Conservation (phyloP, 441 rosid species). For the Adansonia gregorii region DNA sequence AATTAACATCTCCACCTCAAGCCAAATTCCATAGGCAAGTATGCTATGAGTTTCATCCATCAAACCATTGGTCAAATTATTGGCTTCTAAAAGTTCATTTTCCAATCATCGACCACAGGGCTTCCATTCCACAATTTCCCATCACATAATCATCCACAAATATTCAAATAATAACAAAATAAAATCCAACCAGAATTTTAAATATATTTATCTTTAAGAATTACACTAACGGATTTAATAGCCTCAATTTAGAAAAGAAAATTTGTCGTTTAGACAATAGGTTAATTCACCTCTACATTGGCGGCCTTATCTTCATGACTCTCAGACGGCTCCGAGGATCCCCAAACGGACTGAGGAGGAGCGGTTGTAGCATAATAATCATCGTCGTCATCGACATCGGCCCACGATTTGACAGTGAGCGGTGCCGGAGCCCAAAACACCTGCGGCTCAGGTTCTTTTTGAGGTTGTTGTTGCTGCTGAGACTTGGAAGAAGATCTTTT, state of each 20-base stretch:
- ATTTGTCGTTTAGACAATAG: not conserved
- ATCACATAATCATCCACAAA: not conserved
- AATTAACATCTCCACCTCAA: not conserved
- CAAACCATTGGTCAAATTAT: not conserved
- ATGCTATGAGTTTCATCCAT: not conserved
- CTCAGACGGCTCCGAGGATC: constrained; percentile 35
- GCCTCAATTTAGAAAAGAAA: not conserved
- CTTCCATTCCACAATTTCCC: not conserved
- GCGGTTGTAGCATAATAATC: constrained; percentile 78
- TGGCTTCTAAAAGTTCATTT: not conserved
- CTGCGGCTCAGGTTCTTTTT: constrained; percentile 48
- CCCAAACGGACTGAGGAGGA: constrained; percentile 58
- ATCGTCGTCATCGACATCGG: constrained; percentile 80
- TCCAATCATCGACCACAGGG: not conserved
- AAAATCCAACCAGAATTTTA: not conserved
- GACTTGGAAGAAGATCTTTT: constrained; percentile 53
- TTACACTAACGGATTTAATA: not conserved
- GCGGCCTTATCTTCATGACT: constrained; percentile 39
- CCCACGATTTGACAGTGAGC: constrained; percentile 71
- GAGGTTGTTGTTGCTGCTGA: constrained; percentile 27
- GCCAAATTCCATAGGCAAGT: not conserved
- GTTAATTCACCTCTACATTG: constrained; percentile 47
- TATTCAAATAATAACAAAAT: not conserved
- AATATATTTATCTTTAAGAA: not conserved
- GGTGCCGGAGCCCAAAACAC: constrained; percentile 80